Evolutionary conservation across 2,329 filamentous ascomycete genomes (phyloP).

Genomic region (Scopulariopsis brevicaulis): DNA sequence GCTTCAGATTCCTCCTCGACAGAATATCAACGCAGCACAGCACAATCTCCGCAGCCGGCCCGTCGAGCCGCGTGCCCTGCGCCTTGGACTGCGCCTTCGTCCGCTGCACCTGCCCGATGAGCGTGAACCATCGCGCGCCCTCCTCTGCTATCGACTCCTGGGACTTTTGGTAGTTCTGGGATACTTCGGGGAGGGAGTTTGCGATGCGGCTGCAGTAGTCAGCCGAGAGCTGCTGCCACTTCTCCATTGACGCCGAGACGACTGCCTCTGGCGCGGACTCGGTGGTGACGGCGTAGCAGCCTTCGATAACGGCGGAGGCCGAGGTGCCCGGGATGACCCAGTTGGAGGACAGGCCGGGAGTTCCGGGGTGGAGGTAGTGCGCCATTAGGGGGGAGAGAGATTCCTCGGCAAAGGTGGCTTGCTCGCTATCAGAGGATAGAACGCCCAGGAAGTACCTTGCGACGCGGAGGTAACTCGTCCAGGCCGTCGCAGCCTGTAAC

Average conservation of each 20-base stretch:
- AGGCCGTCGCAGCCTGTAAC: conserved; percentile 56
- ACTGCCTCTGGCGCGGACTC: conserved; percentile 5
- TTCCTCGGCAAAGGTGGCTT: conserved; percentile 31
- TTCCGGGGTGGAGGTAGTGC: conserved; percentile 36
- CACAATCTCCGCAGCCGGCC: conserved; percentile 12
- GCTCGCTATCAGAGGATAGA: conserved; percentile 30
- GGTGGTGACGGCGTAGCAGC: conserved; percentile 5
- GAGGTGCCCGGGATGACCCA: conserved; percentile 12
- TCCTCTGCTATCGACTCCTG: conserved; percentile 58
- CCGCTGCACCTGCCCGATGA: conserved; percentile 35
- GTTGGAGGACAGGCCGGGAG: conserved; percentile 21
- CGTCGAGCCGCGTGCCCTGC: conserved; percentile 20
- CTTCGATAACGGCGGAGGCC: conserved; percentile 4
- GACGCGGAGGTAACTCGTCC: conserved; percentile 62
- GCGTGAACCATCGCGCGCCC: conserved; percentile 54
- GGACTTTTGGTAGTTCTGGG: conserved; percentile 62
- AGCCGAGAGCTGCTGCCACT: conserved; percentile 24
- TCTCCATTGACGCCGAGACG: conserved; percentile 15
- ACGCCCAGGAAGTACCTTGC: conserved; percentile 39
- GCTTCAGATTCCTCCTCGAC: conserved; percentile 40
- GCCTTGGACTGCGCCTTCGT: conserved; percentile 13
- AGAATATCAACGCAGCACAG: conserved; percentile 26
- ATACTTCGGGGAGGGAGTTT: conserved; percentile 70
- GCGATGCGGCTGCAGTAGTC: conserved; percentile 56
- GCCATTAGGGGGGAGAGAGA: conserved; percentile 42